These are phyloP conservation scores for Ceratocystis cacaofunesta DNA, from an alignment of 2,329 filamentous ascomycete species.

Conservation along the genomic window DNA sequence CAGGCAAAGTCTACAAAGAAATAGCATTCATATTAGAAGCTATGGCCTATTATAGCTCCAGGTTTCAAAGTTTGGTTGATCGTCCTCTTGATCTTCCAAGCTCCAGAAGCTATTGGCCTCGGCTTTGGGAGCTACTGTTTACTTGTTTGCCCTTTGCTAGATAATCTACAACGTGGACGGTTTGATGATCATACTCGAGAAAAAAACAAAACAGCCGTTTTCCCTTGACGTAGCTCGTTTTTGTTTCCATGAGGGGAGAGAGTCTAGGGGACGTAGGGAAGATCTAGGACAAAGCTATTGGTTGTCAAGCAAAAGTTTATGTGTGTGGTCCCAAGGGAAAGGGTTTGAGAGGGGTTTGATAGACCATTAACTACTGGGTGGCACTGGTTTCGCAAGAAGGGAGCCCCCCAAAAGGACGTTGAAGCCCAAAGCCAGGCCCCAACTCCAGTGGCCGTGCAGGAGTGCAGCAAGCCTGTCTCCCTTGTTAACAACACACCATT, in stretches of 20 bases:
- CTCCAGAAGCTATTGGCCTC: not conserved
- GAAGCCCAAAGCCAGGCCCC: not conserved
- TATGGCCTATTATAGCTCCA: not conserved
- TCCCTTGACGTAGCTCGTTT: no score
- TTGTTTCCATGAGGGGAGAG: no score
- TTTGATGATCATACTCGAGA: not conserved
- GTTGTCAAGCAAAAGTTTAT: no score
- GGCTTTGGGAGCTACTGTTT: not conserved
- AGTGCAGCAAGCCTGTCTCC: not conserved
- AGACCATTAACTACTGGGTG: no score
- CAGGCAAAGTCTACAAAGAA: not conserved
- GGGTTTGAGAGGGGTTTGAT: no score
- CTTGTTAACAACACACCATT: not conserved
- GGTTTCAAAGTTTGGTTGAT: not conserved
- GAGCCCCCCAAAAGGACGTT: not conserved
- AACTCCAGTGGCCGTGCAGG: no score
- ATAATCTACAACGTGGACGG: not conserved
- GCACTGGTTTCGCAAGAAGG: not conserved
- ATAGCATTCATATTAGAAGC: not conserved
- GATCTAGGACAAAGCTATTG: no score
- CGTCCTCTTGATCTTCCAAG: not conserved
- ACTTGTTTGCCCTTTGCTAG: not conserved
- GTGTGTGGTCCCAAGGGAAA: no score
- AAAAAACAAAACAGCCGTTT: not conserved
- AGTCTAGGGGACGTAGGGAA: no score